Conservation (phyloP, 495 filamentous ascomycete species). For the Sordaria brevicollis region DNA sequence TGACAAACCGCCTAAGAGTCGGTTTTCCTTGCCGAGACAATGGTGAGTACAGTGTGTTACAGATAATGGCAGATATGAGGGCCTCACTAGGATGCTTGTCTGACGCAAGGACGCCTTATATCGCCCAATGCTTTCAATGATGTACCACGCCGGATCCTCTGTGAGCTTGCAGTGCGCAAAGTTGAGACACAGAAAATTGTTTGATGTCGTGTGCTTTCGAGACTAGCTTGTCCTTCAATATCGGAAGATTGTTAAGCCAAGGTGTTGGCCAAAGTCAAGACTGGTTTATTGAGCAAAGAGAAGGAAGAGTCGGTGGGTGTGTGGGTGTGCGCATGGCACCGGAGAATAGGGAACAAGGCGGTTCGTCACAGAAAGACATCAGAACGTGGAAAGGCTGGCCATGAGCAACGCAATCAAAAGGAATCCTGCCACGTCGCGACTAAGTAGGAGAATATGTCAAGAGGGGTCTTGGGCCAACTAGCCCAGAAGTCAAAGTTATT, state of each 20-base stretch:
- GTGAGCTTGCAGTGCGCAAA: not conserved
- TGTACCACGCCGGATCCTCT: not conserved
- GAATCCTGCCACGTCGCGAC: not conserved
- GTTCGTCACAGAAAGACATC: not conserved
- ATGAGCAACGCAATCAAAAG: not conserved
- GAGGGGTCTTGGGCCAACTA: not conserved
- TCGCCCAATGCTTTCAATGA: not conserved
- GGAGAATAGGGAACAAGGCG: not conserved
- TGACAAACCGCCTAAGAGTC: not conserved
- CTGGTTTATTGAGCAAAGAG: not conserved
- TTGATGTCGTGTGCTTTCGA: not conserved
- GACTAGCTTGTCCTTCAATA: not conserved
- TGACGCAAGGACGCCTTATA: not conserved
- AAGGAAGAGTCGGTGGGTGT: not conserved
- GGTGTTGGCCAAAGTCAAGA: not conserved
- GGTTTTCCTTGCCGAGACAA: not conserved
- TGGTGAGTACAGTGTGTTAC: not conserved
- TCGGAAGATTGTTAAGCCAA: not conserved
- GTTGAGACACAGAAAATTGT: not conserved
- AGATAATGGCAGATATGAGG: not conserved
- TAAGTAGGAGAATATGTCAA: not conserved
- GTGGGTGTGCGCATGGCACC: not conserved
- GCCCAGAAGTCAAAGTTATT: not conserved
- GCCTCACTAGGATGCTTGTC: not conserved
- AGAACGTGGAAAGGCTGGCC: not conserved